Evolutionary conservation across 176 grass and related monocot species (phyloP), one percentile per base, ranked within the genome.

Genomic region (Poa pratensis): DNA sequence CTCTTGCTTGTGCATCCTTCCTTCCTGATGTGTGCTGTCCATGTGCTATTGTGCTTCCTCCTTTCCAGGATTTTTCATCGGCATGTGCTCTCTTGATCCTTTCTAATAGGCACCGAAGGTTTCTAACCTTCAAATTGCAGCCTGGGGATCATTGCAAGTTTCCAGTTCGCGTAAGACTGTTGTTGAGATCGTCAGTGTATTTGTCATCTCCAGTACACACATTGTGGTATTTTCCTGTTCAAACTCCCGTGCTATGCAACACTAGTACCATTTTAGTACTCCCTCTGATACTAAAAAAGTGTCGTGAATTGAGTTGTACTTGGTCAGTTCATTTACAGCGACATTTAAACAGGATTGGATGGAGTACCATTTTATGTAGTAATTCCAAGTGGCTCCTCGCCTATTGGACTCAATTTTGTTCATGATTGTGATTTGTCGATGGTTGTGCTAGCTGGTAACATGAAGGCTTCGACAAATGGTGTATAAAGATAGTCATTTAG

Each of bases 1-100:
- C 53, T 69, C 43, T 81, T 86, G 55, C 54, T 46, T 55, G 79
- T 78, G 73, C 43, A 71, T 82, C 30, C 53, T 42, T 69, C 85
- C 59, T 76, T 88, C 74, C 3, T 37, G 64, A 53, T 74, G 46
- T 74, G 27, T 66, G 34, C 19, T 52, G 45, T 73, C 67, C 58
- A 73, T 84, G 82, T 68, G 30, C 30, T 30, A 30, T 30, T 30
- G 30, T 30, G 87, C 57, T 48, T 58, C 6, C 58, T 63, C 32
- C 20, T 73, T 66, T 39, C 7, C 16, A 39, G 74, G 79, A 39
- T 23, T 77, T 75, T 71, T 68, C 59, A 69, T 80, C 46, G 65
- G 55, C 65, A 78, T 57, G 83, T 90, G 79, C 43, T 26, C 4
- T 26, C 35, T 63, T 63, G 60, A 63, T 28, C 24, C 22, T 73